These are phyloP conservation scores for Aegle marmelos DNA, from an alignment of 345 rosid genomes.

Conservation along the genomic window DNA sequence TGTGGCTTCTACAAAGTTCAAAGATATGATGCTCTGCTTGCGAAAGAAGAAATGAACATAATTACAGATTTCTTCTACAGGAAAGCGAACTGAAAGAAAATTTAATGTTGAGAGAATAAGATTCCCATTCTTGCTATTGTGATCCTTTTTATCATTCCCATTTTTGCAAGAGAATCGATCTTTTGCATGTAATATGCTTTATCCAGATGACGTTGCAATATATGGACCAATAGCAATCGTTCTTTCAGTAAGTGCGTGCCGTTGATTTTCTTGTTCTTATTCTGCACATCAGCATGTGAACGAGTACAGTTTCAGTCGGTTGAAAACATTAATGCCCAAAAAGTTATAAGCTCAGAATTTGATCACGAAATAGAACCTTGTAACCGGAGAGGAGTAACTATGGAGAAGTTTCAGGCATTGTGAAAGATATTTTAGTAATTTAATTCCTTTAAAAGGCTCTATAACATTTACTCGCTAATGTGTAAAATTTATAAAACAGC, in stretches of 20 bases:
- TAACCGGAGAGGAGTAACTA: neutral
- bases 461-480: too few relatives aligned
- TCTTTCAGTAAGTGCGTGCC: neutral
- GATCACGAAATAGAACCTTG: neutral
- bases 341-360: neutral
- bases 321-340: neutral
- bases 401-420: neutral
- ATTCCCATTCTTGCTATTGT: conserved; percentile 22
- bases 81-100: neutral
- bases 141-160: conserved; percentile 12
- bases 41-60: conserved; percentile 12
- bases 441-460: too few relatives aligned
- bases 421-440: too few relatives aligned
- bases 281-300: neutral
- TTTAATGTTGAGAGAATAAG: conserved; percentile 10
- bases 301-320: neutral
- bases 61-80: neutral
- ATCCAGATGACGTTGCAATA: neutral
- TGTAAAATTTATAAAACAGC: too few relatives aligned
- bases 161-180: neutral
- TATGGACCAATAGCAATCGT: neutral
- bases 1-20: conserved; percentile 13
- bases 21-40: conserved; percentile 31
- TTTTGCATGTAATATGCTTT: neutral
- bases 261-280: neutral